Evolutionary conservation across 2,329 filamentous ascomycete species (phyloP).

Genomic region (Pseudogymnoascus sp.): DNA sequence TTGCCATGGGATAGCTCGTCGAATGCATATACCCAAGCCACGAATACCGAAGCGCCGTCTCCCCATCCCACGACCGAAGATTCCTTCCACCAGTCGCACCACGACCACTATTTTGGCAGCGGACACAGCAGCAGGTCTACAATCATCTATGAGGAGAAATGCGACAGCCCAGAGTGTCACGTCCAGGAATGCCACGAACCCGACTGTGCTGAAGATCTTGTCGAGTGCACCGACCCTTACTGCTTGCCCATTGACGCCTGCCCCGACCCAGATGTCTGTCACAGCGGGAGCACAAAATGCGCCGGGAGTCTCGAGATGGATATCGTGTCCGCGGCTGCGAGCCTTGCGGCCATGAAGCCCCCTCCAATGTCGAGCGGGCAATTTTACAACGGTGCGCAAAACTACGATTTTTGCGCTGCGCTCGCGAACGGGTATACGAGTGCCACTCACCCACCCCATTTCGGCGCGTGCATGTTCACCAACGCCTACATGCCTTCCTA

Average conservation of each 20-base stretch:
- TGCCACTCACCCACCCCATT: neutral
- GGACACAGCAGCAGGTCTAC: neutral
- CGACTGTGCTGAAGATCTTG: neutral
- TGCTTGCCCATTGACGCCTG: neutral
- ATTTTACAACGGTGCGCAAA: neutral
- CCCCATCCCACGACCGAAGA: neutral
- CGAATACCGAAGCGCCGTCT: neutral
- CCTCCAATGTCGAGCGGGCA: neutral
- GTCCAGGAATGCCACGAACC: neutral
- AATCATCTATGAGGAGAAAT: neutral
- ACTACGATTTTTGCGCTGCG: neutral
- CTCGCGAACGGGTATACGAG: neutral
- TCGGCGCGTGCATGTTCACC: neutral
- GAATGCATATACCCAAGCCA: neutral
- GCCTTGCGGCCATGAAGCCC: neutral
- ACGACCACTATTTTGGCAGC: neutral
- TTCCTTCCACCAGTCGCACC: neutral
- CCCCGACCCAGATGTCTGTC: neutral
- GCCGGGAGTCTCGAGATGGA: neutral
- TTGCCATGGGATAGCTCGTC: constrained; percentile 5
- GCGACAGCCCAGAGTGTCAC: constrained; percentile 7
- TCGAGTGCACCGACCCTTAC: neutral
- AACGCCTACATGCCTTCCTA: constrained; percentile 5
- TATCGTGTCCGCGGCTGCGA: neutral
- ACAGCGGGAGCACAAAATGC: neutral